A percentile compares a stretch with the other conserved stretches of the same genome.
Conservation (phyloP, 75 land plant species). For the Azolla pinnata region DNA sequence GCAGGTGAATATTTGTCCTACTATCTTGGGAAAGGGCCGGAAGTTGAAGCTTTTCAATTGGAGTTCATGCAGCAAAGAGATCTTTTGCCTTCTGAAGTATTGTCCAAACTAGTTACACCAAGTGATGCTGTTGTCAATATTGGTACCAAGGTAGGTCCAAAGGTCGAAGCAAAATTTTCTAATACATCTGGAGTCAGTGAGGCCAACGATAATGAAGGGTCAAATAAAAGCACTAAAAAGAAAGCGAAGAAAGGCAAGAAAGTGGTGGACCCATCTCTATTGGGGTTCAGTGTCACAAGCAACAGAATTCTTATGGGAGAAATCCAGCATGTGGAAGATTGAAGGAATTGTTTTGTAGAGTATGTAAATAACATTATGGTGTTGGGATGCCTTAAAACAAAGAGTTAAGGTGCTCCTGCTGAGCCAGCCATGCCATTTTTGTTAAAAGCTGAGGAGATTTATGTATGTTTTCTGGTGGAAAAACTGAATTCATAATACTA, state of each 20-base stretch:
- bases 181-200: no score
- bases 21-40: slow-evolving; percentile 1
- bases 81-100: background rate
- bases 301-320: slow-evolving; percentile 99
- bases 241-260: slow-evolving; percentile 93
- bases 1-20: slow-evolving; percentile 6
- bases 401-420: no score
- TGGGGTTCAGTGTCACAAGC: slow-evolving; percentile 95
- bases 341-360: no score
- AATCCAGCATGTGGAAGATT: slow-evolving; percentile 80
- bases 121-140: slow-evolving; percentile 7
- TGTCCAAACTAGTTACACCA: background rate
- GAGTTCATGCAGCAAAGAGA: slow-evolving; percentile 10
- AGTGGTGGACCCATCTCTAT: slow-evolving; percentile 88
- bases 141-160: background rate
- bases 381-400: no score
- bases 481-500: no score
- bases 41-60: slow-evolving; percentile 3
- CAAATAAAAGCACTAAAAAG: slow-evolving; percentile 42
- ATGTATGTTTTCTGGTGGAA: no score
- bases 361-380: no score
- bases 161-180: no score
- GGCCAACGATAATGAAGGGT: no score
- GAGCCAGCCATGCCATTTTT: no score
- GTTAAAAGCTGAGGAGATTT: no score